Evolutionary conservation across 2,329 filamentous ascomycete species (phyloP), one percentile per base, ranked within the genome.

Genomic region (Colletotrichum euphorbiae): DNA sequence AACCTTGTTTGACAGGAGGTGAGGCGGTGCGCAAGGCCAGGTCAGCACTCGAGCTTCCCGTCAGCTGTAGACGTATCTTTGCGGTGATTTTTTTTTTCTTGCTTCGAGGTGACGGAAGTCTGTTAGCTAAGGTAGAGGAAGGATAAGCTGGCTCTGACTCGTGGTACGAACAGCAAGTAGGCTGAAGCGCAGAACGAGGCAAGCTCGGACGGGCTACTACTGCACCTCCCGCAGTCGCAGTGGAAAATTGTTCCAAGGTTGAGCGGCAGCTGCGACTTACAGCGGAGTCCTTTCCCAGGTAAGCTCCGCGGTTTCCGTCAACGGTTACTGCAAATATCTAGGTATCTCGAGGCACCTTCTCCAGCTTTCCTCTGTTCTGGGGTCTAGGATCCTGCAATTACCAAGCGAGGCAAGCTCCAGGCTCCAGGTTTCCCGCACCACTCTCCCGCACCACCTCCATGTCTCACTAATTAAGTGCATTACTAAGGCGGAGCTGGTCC

Each of bases 1-100:
- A 69, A 69, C 66, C 61, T 69, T 69, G 66, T 69, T 69, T 69
- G 61, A 50, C 45, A 31, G 13, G 28, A 40, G 51, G 31, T 24
- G 61, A 69, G 48, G 62, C 55, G 38, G 54, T 42, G 52, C 60
- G 60, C 61, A 54, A 65, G 54, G 59, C 43, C 58, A 57, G 55
- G 62, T 60, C 62, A 65, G 54, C 62, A 68, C 52, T 33, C 52
- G 38, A 56, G 36, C 52, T 56, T 42, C 13, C 36, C 19, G 33
- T 56, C 19, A 33, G 24, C 24, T 5, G 24, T 24, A 24, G 28
- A 17, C 17, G 11, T 48, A 5, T 48, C 12, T 13, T 19, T 48
- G 15, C 24, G 24, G 24, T 21, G 6, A 1, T 3, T 48, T 48
- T 21, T 48, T 24, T 48, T 31, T 13, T n/a, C 19, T 19, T 56